Evolutionary conservation across 2,329 filamentous ascomycete genomes (phyloP).

Genomic region (Penicillium janthinellum): DNA sequence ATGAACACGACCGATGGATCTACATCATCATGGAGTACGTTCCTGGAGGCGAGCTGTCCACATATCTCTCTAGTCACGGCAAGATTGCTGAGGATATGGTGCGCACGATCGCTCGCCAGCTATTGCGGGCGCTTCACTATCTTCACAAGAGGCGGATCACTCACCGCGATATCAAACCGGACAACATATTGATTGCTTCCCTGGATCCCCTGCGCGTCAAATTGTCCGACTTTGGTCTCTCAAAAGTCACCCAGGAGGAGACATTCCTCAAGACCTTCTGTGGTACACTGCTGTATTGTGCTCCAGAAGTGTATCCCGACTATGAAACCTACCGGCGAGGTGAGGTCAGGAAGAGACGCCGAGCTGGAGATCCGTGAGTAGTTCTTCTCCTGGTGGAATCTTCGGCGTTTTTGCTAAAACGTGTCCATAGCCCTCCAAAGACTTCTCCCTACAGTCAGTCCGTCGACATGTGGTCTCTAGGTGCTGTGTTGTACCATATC

Average conservation of each 20-base stretch:
- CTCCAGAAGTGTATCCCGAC: conserved; percentile 92
- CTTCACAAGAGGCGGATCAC: conserved; percentile 87
- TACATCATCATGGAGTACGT: conserved; percentile 99
- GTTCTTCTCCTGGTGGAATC: neutral
- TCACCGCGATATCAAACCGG: conserved; percentile 97
- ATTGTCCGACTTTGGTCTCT: conserved; percentile 93
- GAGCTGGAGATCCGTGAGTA: conserved; percentile 51
- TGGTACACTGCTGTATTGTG: conserved; percentile 92
- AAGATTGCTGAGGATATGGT: conserved; percentile 68
- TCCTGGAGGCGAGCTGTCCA: conserved; percentile 77
- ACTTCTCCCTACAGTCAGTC: conserved; percentile 79
- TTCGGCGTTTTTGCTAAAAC: conserved; percentile 17
- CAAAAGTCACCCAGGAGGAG: conserved; percentile 88
- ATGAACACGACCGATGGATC: conserved; percentile 76
- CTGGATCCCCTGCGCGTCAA: conserved; percentile 78
- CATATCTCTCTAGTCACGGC: conserved; percentile 64
- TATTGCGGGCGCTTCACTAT: conserved; percentile 81
- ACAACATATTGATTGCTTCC: conserved; percentile 87
- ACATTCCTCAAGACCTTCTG: conserved; percentile 97
- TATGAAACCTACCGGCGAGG: conserved; percentile 66
- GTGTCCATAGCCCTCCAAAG: conserved; percentile 44
- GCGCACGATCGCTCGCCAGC: conserved; percentile 67
- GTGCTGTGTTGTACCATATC: conserved; percentile 85
- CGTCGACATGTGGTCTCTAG: conserved; percentile 95
- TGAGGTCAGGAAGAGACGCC: conserved; percentile 64